These are phyloP conservation scores for Chaetomiaceae sp. DNA, from an alignment of 2,329 filamentous ascomycete species.

Conservation along the genomic window DNA sequence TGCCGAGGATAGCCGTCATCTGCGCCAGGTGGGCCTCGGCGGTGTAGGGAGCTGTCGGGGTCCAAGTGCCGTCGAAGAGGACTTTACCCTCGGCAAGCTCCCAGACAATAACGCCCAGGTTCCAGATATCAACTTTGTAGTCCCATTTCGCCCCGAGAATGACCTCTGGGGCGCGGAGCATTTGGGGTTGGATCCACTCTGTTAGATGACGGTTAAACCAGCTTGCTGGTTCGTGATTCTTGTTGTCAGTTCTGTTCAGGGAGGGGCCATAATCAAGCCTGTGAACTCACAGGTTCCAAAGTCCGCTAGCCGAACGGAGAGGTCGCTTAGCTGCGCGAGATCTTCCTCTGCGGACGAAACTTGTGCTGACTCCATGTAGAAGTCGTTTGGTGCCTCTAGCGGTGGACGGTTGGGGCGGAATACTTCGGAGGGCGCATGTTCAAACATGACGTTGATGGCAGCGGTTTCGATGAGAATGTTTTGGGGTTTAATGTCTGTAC, in stretches of 20 bases:
- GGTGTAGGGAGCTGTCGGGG: conserved; percentile 3
- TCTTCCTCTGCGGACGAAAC: conserved; percentile 6
- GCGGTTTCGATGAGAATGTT: conserved; percentile 14
- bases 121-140: conserved; percentile 14
- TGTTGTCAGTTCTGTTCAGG: too few relatives aligned
- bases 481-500: conserved; percentile 14
- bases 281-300: conserved; percentile 13
- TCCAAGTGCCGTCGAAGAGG: conserved; percentile 10
- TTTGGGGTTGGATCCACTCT: conserved; percentile 11
- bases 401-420: neutral
- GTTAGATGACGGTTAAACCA: conserved; percentile 9
- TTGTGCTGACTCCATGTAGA: conserved; percentile 6
- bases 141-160: conserved; percentile 14
- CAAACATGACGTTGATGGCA: conserved; percentile 10
- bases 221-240: conserved; percentile 1
- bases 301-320: conserved; percentile 9
- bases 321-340: neutral
- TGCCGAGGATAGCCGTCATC: conserved; percentile 8
- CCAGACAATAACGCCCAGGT: conserved; percentile 11
- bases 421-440: conserved; percentile 4
- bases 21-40: conserved; percentile 13
- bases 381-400: conserved; percentile 5
- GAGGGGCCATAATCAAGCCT: too few relatives aligned
- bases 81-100: conserved; percentile 11
- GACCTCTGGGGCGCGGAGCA: conserved; percentile 14